These are phyloP conservation scores for Primulina tabacum DNA, from an alignment of 257 asterid species.

Conservation along the genomic window DNA sequence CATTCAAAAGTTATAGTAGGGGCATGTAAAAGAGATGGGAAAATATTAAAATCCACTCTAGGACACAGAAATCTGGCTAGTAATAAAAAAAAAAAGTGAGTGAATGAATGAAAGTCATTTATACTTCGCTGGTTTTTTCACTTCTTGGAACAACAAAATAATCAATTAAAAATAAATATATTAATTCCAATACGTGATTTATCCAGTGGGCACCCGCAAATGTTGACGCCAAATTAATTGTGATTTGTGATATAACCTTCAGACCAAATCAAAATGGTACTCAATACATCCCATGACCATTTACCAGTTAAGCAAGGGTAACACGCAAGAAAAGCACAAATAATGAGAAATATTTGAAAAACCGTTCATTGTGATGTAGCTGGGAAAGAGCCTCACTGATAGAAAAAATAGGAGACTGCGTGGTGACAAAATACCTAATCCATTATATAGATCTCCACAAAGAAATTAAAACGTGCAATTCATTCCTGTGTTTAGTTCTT, in stretches of 20 bases:
- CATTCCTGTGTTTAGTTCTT: too few relatives aligned
- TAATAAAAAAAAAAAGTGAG: background rate
- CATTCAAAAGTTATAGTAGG: background rate
- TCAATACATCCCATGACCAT: background rate
- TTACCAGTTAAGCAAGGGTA: background rate
- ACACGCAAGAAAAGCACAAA: background rate
- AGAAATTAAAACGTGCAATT: too few relatives aligned
- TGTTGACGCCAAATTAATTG: background rate
- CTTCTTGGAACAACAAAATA: background rate
- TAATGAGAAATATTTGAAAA: background rate
- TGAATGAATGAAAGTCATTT: too few relatives aligned
- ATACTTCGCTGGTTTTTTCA: background rate
- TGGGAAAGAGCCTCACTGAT: background rate
- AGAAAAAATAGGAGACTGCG: background rate
- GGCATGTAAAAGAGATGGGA: background rate
- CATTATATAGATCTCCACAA: background rate
- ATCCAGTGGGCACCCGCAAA: background rate
- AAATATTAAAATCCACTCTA: background rate
- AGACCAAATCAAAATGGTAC: background rate
- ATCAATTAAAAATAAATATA: background rate
- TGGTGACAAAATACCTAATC: background rate
- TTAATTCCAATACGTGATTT: too few relatives aligned
- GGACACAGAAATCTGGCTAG: background rate
- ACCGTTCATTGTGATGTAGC: background rate
- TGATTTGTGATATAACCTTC: background rate